Conservation (phyloP, 2,329 filamentous ascomycete species). For the Aspergillus ochraceus region DNA sequence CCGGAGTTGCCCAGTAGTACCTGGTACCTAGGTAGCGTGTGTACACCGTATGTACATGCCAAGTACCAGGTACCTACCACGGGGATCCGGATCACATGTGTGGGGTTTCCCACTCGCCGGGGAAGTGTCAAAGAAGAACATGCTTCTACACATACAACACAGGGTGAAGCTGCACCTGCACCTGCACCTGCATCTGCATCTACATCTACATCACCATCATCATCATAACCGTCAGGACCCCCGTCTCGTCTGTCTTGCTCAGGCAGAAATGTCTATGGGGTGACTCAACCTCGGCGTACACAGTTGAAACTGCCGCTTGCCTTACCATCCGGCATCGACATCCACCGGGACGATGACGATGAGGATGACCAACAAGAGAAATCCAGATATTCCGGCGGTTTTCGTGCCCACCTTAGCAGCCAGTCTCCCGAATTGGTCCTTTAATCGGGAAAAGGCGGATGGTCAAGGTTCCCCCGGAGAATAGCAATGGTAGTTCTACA, state of each 20-base stretch:
- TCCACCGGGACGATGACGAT: not conserved
- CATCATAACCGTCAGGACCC: too few species aligned
- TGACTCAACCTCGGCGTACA: not conserved
- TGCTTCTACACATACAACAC: too few species aligned
- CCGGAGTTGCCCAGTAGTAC: not conserved
- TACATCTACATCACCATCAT: too few species aligned
- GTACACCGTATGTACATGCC: not conserved
- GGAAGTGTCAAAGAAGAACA: not conserved
- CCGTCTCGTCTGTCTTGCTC: too few species aligned
- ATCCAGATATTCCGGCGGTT: slow-evolving; percentile 22
- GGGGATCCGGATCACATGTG: not conserved
- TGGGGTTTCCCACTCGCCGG: not conserved
- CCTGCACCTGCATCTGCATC: too few species aligned
- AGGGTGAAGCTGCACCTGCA: too few species aligned
- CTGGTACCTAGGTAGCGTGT: not conserved
- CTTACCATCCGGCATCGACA: not conserved
- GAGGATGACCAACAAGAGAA: not conserved
- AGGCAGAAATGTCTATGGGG: not conserved
- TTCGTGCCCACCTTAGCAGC: slow-evolving; percentile 18
- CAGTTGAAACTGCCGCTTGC: not conserved
- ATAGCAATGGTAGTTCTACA: slow-evolving; percentile 6
- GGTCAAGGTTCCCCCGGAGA: slow-evolving; percentile 20
- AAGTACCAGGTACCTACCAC: not conserved
- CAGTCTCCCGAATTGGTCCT: slow-evolving; percentile 14
- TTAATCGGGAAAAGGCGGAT: slow-evolving; percentile 37